These are phyloP conservation scores for Spathaspora arborariae DNA, from an alignment of 805 yeast species.

Conservation along the genomic window DNA sequence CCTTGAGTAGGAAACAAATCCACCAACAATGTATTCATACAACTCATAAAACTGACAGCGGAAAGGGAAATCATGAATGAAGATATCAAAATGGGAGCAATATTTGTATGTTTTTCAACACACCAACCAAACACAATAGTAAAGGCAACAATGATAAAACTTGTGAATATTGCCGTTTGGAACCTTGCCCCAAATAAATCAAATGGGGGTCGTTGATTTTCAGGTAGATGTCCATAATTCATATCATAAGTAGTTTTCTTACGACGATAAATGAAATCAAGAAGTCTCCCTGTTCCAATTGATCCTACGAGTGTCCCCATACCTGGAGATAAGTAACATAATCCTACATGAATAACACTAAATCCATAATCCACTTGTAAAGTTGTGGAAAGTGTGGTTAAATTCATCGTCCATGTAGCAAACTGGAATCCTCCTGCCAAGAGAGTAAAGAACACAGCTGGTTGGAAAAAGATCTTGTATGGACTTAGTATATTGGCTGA, in stretches of 20 bases:
- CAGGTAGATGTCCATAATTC: slow-evolving; percentile 20
- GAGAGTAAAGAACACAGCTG: slow-evolving; percentile 45
- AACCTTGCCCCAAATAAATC: slow-evolving; percentile 54
- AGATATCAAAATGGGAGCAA: slow-evolving; percentile 52
- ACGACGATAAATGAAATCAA: slow-evolving; percentile 47
- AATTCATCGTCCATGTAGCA: slow-evolving; percentile 60
- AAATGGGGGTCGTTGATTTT: slow-evolving; percentile 30
- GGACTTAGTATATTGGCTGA: slow-evolving; percentile 24
- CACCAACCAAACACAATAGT: slow-evolving; percentile 70
- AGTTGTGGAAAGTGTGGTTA: slow-evolving; percentile 58
- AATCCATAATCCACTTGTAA: slow-evolving; percentile 47
- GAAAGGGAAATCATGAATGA: slow-evolving; percentile 53
- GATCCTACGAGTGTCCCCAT: slow-evolving; percentile 59
- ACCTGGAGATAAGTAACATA: slow-evolving; percentile 70
- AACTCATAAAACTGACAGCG: slow-evolving; percentile 51
- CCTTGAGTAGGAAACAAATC: slow-evolving; percentile 67
- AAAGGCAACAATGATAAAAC: slow-evolving; percentile 36
- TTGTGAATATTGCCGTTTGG: slow-evolving; percentile 35
- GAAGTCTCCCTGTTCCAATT: slow-evolving; percentile 48
- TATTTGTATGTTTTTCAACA: slow-evolving; percentile 39
- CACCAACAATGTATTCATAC: slow-evolving; percentile 59
- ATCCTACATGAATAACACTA: slow-evolving; percentile 53
- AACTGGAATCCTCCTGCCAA: slow-evolving; percentile 57
- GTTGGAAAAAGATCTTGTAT: slow-evolving; percentile 34
- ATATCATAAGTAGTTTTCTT: slow-evolving; percentile 16